Base-by-base conservation (phyloP, 305 asterid genomes). In the Fraxinus angustifolia region DNA sequence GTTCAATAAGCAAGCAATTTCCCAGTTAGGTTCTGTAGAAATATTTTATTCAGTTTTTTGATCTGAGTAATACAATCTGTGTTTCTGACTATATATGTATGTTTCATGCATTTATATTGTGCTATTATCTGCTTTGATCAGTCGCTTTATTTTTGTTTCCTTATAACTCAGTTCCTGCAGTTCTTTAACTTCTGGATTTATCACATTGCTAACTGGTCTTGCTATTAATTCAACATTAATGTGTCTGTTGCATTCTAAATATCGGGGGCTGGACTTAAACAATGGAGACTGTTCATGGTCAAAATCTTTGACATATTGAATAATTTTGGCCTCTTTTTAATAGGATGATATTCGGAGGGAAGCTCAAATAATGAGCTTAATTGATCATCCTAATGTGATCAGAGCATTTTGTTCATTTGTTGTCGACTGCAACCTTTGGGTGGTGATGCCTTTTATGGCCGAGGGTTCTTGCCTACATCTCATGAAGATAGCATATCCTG, bases 311-410 rank as follows among this genome's bases (percentile, higher is more conserved):
- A 28, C 74, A 33, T 31, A 11, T 16, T 70, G 75, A 70, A 70
- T 30, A 30, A 14, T 70, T 31, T 70, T 70, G 75, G 21, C 75
- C 21, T 12, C n/a, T 77, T 77, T 81, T 87, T 76, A 81, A 84
- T 93, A 96, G 99, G 99, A 96, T 85, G 99, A 96, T 88, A 91
- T 96, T 81, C 97, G 98, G 75, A 91, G 96, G 88, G 99, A 96
- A 92, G 97, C 99, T 88, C 99, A 96, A 85, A 92, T 92, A 23
- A 91, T 96, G 99, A 94, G 97, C 84, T 88, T 96, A 88, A 96
- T 96, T 53, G 89, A 93, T 82, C 99, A 96, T 84, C 97, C 99
- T 73, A 96, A 96, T 86, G 95, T 96, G 83, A 94, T 96, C 82
- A 92, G 83, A 85, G 93, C 98, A 75, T 90, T 83, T 89, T 94